Evolutionary conservation across 345 rosid species (phyloP), one percentile per base, ranked within the genome.

Genomic region (Populus davidiana): DNA sequence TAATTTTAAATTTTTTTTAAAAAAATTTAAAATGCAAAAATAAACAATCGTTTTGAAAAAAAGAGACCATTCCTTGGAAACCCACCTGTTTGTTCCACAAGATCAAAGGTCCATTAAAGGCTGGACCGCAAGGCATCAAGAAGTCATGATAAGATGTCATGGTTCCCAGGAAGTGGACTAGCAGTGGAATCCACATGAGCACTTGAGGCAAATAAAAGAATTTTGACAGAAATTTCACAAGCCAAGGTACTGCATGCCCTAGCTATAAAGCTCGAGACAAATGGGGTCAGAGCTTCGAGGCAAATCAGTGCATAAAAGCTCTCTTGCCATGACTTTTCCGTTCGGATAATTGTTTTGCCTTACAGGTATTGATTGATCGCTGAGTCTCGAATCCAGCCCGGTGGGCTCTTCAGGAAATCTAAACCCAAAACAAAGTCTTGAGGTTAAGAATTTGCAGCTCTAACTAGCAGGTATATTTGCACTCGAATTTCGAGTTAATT

Each of bases 51-150:
- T 56, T 56, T 9, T n/a, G 63, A 14, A 9, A 25, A n/a, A 56
- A n/a, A 56, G 29, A 25, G 1, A 25, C 25, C 25, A 1, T 25
- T 25, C 25, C 25, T 25, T 25, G 25, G 25, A 25, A 33, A 67
- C 70, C 14, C 44, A 67, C 23, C 70, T 21, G n/a, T 44, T 29
- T 70, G 36, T 49, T 54, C 59, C 59, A 50, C 18, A 23, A 16
- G 39, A 63, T 63, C 23, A 13, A 49, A 2, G 65, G 78, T 23
- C 50, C 78, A 47, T 12, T 3, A 11, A 21, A 16, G 21, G 1
- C n/a, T 75, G 78, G 78, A 75, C 72, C 72, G 67, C 78, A n/a
- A 4, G 12, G 29, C 68, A 29, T 20, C 4, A 43, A 74, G 75
- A n/a, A 18, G 39, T 74, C 69, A 66, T 67, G 33, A 33, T 35